Conservation (phyloP, 805 yeast species). For the Ogataea pini region DNA sequence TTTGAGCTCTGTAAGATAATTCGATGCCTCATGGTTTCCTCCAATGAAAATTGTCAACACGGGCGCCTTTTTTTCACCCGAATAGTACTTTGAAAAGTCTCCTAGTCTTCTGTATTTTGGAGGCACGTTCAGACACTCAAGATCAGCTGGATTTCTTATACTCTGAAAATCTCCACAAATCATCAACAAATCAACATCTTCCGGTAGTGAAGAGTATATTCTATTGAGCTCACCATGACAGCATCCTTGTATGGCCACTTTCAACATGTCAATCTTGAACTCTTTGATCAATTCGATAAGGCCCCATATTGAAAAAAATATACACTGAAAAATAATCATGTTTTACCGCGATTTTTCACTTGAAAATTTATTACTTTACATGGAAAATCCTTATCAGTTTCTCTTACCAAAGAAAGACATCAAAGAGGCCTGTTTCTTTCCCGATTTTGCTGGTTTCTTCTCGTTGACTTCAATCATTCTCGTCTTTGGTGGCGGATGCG, state of each 20-base stretch:
- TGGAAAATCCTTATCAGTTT: slow-evolving; percentile 10
- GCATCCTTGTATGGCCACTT: slow-evolving; percentile 82
- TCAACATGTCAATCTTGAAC: slow-evolving; percentile 20
- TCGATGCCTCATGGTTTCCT: slow-evolving; percentile 93
- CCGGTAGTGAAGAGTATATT: slow-evolving; percentile 46
- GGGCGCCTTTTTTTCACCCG: slow-evolving; percentile 64
- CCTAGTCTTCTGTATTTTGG: slow-evolving; percentile 72
- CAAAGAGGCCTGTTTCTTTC: slow-evolving; percentile 30
- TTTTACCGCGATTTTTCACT: slow-evolving; percentile 7
- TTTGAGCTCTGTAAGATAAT: slow-evolving; percentile 67
- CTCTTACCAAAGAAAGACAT: slow-evolving; percentile 37
- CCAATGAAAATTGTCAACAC: slow-evolving; percentile 81
- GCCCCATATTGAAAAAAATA: too few relatives aligned
- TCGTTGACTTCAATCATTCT: slow-evolving; percentile 11
- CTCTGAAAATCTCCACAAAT: slow-evolving; percentile 95
- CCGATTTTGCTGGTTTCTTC: slow-evolving; percentile 7
- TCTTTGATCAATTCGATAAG: neutral
- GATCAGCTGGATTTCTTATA: slow-evolving; percentile 61
- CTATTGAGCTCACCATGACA: slow-evolving; percentile 76
- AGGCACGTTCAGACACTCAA: slow-evolving; percentile 75
- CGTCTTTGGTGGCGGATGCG: slow-evolving; percentile 18
- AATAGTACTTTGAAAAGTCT: slow-evolving; percentile 75
- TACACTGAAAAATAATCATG: too few relatives aligned
- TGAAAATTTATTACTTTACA: neutral
- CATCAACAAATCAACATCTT: slow-evolving; percentile 57